Percentiles rank a stretch among this genome's conserved stretches.
Evolutionary conservation across 352 stramenopile genomes (phyloP).

Genomic region (Nothophytophthora sp.): DNA sequence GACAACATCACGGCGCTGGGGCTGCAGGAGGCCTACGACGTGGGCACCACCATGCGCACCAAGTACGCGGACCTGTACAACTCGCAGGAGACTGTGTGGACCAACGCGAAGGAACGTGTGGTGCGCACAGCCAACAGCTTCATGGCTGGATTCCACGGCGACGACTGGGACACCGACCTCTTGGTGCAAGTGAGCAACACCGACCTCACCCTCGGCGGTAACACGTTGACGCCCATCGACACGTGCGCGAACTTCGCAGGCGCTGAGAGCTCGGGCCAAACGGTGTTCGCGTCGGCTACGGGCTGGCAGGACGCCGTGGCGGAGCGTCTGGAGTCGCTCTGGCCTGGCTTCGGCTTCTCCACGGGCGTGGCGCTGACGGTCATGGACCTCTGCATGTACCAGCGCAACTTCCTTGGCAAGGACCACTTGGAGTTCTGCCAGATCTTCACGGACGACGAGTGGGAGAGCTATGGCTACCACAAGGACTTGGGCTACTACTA

Average conservation of each 20-base stretch:
- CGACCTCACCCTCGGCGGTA: slow-evolving; percentile 38
- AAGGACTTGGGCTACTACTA: slow-evolving; percentile 63
- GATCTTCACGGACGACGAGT: slow-evolving; percentile 60
- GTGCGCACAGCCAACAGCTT: slow-evolving; percentile 50
- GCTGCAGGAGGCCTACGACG: slow-evolving; percentile 39
- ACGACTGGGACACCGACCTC: slow-evolving; percentile 21
- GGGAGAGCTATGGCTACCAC: slow-evolving; percentile 51
- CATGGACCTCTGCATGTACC: slow-evolving; percentile 65
- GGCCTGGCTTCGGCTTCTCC: slow-evolving; percentile 39
- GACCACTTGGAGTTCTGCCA: slow-evolving; percentile 39
- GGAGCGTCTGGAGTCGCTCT: slow-evolving; percentile 37
- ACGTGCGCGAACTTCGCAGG: slow-evolving; percentile 44
- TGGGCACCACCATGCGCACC: slow-evolving; percentile 34
- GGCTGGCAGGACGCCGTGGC: slow-evolving; percentile 25
- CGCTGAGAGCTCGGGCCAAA: slow-evolving; percentile 30
- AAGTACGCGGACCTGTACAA: slow-evolving; percentile 50
- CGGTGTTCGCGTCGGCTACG: slow-evolving; percentile 23
- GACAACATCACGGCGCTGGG: slow-evolving; percentile 66
- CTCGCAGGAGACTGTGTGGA: slow-evolving; percentile 43
- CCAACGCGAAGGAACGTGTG: slow-evolving; percentile 52
- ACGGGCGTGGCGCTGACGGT: slow-evolving; percentile 35
- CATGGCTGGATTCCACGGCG: slow-evolving; percentile 51
- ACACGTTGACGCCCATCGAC: slow-evolving; percentile 58
- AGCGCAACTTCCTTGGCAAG: slow-evolving; percentile 50
- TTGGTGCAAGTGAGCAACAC: slow-evolving; percentile 40